These are phyloP conservation scores for Cucumis melo DNA, from an alignment of 306 rosid species.

Conservation along the genomic window DNA sequence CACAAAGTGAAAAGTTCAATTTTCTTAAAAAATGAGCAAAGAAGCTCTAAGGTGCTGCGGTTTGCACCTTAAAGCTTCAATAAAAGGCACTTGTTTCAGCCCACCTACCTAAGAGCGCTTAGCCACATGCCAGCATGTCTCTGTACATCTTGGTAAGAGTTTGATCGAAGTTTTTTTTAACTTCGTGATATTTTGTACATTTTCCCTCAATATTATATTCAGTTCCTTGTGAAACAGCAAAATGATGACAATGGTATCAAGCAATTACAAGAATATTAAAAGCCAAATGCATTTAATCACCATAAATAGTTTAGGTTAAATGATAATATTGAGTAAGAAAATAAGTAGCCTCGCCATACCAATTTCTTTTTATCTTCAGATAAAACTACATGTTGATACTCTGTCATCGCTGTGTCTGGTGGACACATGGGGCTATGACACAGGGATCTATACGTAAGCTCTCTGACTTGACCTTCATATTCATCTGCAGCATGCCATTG, in stretches of 20 bases:
- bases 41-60: too few species aligned
- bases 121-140: neutral
- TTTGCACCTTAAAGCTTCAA: too few species aligned
- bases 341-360: constrained; percentile 34
- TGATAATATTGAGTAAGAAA: neutral
- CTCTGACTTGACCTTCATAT: constrained; percentile 91
- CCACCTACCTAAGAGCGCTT: too few species aligned
- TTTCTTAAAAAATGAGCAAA: too few species aligned
- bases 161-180: neutral
- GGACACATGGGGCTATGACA: constrained; percentile 99
- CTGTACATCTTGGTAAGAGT: neutral
- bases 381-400: constrained; percentile 73
- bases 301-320: neutral
- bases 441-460: constrained; percentile 72
- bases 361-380: constrained; percentile 60
- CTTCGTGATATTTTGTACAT: neutral
- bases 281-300: neutral
- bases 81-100: too few species aligned
- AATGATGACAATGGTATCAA: neutral
- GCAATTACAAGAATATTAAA: neutral
- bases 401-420: constrained; percentile 98
- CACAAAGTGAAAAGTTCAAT: too few species aligned
- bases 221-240: neutral
- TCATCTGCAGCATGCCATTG: constrained; percentile 91
- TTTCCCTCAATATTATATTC: neutral